Percentiles rank a stretch among this genome's conserved stretches.
phyloP scores from a whole-genome alignment of 768 basidiomycete genomes.

The Brasilioporus rufonigricans region DNA sequence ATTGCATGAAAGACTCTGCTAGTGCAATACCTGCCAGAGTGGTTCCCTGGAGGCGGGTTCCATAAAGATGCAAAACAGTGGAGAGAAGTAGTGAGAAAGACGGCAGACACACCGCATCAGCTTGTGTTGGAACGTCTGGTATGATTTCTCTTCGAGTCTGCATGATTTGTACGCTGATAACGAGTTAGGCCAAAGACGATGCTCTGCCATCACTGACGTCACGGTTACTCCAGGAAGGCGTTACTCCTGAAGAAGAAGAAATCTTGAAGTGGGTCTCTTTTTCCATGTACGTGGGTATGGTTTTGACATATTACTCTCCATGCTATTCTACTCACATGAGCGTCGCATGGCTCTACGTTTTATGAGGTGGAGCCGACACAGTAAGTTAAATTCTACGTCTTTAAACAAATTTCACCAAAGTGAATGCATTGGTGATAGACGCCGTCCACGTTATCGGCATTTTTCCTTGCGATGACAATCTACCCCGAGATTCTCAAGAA shows the following conservation, averaged over 20 bases:
- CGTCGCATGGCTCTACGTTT: not conserved
- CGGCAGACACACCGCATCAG: not conserved
- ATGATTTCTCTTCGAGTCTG: not conserved
- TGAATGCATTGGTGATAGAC: slow-evolving; percentile 13
- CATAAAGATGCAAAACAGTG: not conserved
- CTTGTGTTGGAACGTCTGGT: slow-evolving; percentile 3
- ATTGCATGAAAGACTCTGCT: not conserved
- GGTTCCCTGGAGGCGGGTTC: not conserved
- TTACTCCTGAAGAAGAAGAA: slow-evolving; percentile 7
- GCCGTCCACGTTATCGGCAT: slow-evolving; percentile 2
- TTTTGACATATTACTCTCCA: not conserved
- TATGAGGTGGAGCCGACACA: slow-evolving; percentile 25
- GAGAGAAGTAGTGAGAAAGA: not conserved
- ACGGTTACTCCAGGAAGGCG: not conserved
- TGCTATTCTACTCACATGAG: not conserved
- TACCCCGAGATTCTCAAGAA: slow-evolving; percentile 6
- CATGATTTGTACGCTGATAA: not conserved
- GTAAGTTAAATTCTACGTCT: slow-evolving; percentile 17
- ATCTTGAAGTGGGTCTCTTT: slow-evolving; percentile 13
- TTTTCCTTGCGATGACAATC: no score
- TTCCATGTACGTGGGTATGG: slow-evolving; percentile 10
- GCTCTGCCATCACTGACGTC: slow-evolving; percentile 11
- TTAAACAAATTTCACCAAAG: not conserved
- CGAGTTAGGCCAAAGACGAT: slow-evolving; percentile 1
- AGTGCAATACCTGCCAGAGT: slow-evolving; percentile 14